Percentiles rank a stretch among this genome's conserved stretches.
Evolutionary conservation across 768 basidiomycete genomes (phyloP).

Genomic region (Russula lepida): DNA sequence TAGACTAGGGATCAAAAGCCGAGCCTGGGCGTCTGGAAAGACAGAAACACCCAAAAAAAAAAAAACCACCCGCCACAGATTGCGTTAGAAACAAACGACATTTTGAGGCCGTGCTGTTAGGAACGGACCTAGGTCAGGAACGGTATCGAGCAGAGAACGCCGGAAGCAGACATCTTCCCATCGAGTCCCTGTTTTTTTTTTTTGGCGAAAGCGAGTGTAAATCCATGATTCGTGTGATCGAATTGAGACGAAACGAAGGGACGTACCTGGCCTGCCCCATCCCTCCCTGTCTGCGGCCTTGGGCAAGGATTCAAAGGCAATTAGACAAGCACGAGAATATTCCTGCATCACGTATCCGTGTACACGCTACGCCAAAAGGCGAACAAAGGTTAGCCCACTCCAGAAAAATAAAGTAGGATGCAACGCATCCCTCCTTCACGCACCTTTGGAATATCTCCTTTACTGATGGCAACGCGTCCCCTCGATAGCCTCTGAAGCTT

Average conservation of each 20-base stretch:
- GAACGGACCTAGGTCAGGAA: constrained; percentile 55
- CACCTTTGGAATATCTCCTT: constrained; percentile 55
- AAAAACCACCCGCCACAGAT: no score
- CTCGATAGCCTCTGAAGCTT: constrained; percentile 63
- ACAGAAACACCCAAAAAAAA: background rate
- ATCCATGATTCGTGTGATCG: background rate
- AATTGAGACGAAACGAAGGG: background rate
- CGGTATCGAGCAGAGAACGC: constrained; percentile 59
- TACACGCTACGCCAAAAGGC: constrained; percentile 39
- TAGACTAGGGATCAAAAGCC: constrained; percentile 62
- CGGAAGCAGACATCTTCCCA: constrained; percentile 58
- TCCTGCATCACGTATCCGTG: constrained; percentile 64
- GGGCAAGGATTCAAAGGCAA: constrained; percentile 64
- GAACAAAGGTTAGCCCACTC: background rate
- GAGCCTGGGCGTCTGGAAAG: constrained; percentile 54
- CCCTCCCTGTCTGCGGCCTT: constrained; percentile 58
- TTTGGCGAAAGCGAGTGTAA: background rate
- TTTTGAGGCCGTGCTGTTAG: background rate
- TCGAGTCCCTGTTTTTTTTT: constrained; percentile 39
- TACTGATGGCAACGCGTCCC: constrained; percentile 42
- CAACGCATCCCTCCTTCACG: constrained; percentile 8
- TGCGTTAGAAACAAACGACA: background rate
- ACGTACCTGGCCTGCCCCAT: constrained; percentile 64
- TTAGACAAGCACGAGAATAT: constrained; percentile 63
- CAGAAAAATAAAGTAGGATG: background rate